Conservation (phyloP, 2,329 filamentous ascomycete species). For the Parastagonospora avenae region DNA sequence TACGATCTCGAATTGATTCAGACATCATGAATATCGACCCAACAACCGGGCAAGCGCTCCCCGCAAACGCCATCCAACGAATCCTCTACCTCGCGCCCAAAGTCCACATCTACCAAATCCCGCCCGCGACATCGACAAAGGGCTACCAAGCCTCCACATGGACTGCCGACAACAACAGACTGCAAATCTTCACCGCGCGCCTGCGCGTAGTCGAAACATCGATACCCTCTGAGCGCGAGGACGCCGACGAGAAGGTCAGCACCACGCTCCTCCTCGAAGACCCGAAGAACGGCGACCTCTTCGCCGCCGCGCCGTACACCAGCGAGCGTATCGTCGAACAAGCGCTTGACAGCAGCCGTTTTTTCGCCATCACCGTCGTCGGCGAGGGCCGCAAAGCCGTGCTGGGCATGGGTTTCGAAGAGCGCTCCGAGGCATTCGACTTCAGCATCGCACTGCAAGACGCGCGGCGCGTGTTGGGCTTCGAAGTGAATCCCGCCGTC, state of each 20-base stretch:
- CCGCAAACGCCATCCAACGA: conserved; percentile 80
- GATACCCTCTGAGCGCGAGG: conserved; percentile 47
- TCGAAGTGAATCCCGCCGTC: conserved; percentile 52
- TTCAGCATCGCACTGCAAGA: conserved; percentile 82
- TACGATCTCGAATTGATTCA: neutral
- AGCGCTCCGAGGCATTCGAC: conserved; percentile 84
- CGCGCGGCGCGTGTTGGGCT: conserved; percentile 70
- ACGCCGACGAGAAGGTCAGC: conserved; percentile 63
- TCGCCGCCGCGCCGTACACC: conserved; percentile 83
- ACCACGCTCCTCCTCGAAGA: conserved; percentile 83
- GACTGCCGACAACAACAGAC: conserved; percentile 69
- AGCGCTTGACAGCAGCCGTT: conserved; percentile 77
- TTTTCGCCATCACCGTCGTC: conserved; percentile 82
- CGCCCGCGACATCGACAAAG: conserved; percentile 75
- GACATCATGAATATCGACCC: conserved; percentile 69
- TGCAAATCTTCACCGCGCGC: conserved; percentile 85
- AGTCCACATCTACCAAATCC: conserved; percentile 88
- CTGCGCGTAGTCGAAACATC: conserved; percentile 80
- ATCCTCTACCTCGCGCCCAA: conserved; percentile 76
- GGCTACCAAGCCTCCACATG: conserved; percentile 79
- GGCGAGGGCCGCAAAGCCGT: conserved; percentile 78
- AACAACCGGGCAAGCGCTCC: conserved; percentile 69
- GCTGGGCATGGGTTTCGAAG: conserved; percentile 85
- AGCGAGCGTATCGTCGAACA: conserved; percentile 70
- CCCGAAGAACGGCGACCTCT: conserved; percentile 71